Base-by-base conservation (phyloP, 2,329 filamentous ascomycete genomes). In the Colletotrichum eremochloae region DNA sequence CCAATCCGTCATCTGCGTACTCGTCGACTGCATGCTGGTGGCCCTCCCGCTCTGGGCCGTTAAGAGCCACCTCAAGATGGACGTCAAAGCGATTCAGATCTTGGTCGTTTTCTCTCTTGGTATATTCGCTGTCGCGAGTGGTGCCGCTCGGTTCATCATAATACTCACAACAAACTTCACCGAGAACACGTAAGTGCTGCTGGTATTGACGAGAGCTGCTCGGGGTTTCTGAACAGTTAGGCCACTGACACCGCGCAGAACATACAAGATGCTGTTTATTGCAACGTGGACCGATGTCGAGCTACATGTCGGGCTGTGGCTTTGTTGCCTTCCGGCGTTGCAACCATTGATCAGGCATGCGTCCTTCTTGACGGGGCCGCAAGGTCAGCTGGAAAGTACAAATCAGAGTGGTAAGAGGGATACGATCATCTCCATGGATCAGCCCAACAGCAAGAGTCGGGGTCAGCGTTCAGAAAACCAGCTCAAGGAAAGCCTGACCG, bases 291-390 rank as follows among this genome's bases (percentile, higher is more conserved):
- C 82, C 9, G 80, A 83, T 63, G 75, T 84, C 6, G 83, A 85
- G 73, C 78, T 80, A 55, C 83, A 85, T 70, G 76, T 82, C 55
- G 84, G 82, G n/a, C 76, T 85, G 40, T 85, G 83, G 82, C 81
- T 82, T 57, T 78, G 79, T 15, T 85, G 82, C 71, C 81, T 84
- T 50, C 82, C 82, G 5, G 78, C 82, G 2, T 73, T 84, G 14
- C 82, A 84, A 50, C 81, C 82, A 2, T 29, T 73, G 12, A 38
- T 72, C 14, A 33, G 66, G n/a, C 70, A 56, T 18, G 66, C 38
- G 6, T 70, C 67, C 14, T 46, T 61, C 7, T 18, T 15, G 44
- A 24, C 64, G n/a, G 69, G 58, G 5, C 38, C 64, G 38, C 65
- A 60, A 46, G 63, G 53, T 31, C 65, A 40, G 14, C 46, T 64